A percentile compares a stretch with the other conserved stretches of the same genome.
These are phyloP conservation scores for Cordyceps javanica DNA, from an alignment of 2,329 filamentous ascomycete genomes.

Conservation along the genomic window DNA sequence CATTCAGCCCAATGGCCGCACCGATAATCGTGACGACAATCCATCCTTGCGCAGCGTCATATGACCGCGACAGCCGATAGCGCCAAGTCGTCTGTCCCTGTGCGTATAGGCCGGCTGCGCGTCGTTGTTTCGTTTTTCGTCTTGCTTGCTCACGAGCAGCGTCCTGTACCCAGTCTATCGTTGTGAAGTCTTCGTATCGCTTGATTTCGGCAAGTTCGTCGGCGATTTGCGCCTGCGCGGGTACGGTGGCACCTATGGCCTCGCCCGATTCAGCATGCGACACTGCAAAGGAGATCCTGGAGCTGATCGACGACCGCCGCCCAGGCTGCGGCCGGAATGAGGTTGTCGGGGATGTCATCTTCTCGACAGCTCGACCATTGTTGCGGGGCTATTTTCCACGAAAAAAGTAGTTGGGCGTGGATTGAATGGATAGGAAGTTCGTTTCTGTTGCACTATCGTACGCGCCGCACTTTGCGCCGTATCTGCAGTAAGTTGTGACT, in stretches of 20 bases:
- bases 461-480: not conserved
- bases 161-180: conserved; percentile 99
- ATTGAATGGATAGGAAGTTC: not conserved
- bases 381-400: conserved; percentile 14
- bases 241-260: conserved; percentile 40
- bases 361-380: conserved; percentile 27
- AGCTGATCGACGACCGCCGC: conserved; percentile 53
- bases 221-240: conserved; percentile 66
- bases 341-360: conserved; percentile 38
- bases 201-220: conserved; percentile 98
- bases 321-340: conserved; percentile 15
- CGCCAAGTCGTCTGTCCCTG: conserved; percentile 69
- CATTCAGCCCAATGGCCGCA: conserved; percentile 86
- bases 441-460: not conserved
- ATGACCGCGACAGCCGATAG: conserved; percentile 74
- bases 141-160: conserved; percentile 83
- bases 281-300: conserved; percentile 61
- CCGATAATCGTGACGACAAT: conserved; percentile 94
- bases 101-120: conserved; percentile 66
- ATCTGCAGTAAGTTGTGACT: not conserved
- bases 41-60: conserved; percentile 96
- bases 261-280: conserved; percentile 60
- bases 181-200: conserved; percentile 98
- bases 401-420: not conserved
- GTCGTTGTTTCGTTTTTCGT: conserved; percentile 67